Conservation (phyloP, 306 rosid species). For the Psophocarpus tetragonolobus region DNA sequence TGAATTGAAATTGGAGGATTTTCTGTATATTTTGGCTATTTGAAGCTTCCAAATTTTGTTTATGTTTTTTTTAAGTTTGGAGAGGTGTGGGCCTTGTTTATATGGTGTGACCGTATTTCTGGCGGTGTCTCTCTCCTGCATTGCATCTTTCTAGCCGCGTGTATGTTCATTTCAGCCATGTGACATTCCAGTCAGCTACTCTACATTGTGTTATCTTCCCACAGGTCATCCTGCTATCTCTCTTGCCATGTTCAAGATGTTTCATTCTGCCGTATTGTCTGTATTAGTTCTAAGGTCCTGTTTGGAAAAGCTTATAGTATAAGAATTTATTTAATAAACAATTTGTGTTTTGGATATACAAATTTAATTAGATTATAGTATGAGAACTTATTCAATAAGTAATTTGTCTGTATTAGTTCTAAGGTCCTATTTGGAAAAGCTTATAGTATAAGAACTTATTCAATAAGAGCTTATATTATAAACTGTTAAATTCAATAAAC, state of each 20-base stretch:
- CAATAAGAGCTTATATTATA: no score
- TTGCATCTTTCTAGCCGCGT: neutral
- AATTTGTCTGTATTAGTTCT: no score
- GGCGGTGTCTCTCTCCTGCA: neutral
- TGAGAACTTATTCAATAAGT: no score
- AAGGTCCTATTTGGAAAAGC: no score
- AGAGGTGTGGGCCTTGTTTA: neutral
- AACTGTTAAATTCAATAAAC: no score
- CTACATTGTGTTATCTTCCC: neutral
- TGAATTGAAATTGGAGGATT: neutral
- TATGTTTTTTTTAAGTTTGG: neutral
- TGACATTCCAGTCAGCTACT: neutral
- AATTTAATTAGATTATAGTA: no score
- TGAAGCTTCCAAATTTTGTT: neutral
- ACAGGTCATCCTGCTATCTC: neutral
- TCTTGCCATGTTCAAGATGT: neutral
- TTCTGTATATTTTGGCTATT: neutral
- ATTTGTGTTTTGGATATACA: no score
- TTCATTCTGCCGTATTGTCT: slow-evolving; percentile 17
- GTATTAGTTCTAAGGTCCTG: no score
- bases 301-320: no score
- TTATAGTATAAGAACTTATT: no score
- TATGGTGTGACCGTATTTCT: neutral
- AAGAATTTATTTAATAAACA: no score
- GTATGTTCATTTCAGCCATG: neutral